These are phyloP conservation scores for Coelastrella sp. DNA, from an alignment of 139 green algal species.

Conservation along the genomic window DNA sequence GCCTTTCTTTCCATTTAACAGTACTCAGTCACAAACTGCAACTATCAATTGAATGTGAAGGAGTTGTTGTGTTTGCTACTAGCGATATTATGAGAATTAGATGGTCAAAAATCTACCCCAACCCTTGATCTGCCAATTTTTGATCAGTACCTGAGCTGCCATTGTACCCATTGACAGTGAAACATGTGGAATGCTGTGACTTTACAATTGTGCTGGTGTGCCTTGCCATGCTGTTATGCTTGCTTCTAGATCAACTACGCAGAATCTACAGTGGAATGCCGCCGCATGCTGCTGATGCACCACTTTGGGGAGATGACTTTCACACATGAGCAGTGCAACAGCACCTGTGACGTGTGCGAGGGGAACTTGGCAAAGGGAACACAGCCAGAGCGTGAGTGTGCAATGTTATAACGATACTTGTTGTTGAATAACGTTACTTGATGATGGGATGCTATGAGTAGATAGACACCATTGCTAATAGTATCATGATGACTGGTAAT, in stretches of 20 bases:
- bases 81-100: too few species aligned
- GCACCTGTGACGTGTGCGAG: slow-evolving; percentile 85
- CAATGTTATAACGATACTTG: not conserved
- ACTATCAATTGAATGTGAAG: too few species aligned
- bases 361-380: slow-evolving; percentile 22
- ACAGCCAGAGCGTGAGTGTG: not conserved
- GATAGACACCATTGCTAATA: too few species aligned
- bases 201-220: not conserved
- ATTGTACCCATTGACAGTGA: too few species aligned
- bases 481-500: too few species aligned
- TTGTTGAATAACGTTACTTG: not conserved
- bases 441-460: too few species aligned
- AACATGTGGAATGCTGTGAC: not conserved
- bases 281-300: slow-evolving; percentile 82
- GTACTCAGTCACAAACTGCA: not conserved
- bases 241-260: slow-evolving; percentile 80
- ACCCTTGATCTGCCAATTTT: too few species aligned
- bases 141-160: too few species aligned
- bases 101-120: too few species aligned
- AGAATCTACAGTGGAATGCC: slow-evolving; percentile 84
- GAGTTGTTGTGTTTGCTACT: too few species aligned
- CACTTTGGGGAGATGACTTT: slow-evolving; percentile 89
- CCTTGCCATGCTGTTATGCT: not conserved
- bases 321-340: slow-evolving; percentile 62
- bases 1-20: not conserved